Conservation (phyloP, 768 basidiomycete species). For the Mycena chlorophos region DNA sequence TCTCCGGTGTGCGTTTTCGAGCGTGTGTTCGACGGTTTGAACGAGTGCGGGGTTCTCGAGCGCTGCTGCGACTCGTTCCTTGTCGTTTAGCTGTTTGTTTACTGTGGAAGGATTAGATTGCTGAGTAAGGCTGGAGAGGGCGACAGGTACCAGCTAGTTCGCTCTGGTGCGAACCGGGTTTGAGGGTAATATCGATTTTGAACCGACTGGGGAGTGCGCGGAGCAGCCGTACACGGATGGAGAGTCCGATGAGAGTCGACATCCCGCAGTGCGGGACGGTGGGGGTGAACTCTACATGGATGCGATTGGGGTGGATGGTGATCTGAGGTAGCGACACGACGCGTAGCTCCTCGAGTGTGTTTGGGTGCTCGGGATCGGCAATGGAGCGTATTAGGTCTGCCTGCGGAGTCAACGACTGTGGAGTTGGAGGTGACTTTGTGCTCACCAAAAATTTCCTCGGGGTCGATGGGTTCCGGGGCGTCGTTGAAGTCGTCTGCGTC, state of each 20-base stretch:
- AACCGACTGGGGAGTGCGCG: slow-evolving; percentile 89
- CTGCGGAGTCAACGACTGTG: too few species aligned
- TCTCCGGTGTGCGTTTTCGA: slow-evolving; percentile 36
- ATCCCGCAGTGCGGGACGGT: slow-evolving; percentile 97
- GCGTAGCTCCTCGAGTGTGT: slow-evolving; percentile 89
- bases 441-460: slow-evolving; percentile 89
- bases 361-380: slow-evolving; percentile 93
- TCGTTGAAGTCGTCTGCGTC: slow-evolving; percentile 48
- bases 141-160: slow-evolving; percentile 73
- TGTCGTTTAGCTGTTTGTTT: slow-evolving; percentile 98
- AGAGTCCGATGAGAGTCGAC: slow-evolving; percentile 96
- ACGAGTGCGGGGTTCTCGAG: slow-evolving; percentile 88
- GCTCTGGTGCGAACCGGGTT: slow-evolving; percentile 95
- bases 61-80: slow-evolving; percentile 96
- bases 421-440: background rate
- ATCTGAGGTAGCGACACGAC: slow-evolving; percentile 94
- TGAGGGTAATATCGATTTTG: slow-evolving; percentile 91
- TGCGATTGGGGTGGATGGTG: slow-evolving; percentile 52
- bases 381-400: slow-evolving; percentile 92
- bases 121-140: background rate
- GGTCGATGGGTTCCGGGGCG: slow-evolving; percentile 69
- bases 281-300: slow-evolving; percentile 92
- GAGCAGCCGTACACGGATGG: slow-evolving; percentile 88
- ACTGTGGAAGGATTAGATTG: slow-evolving; percentile 46
- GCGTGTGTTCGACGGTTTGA: slow-evolving; percentile 78